A percentile compares a stretch with the other conserved stretches of the same genome.
Conservation (phyloP, 1,284 basidiomycete genomes). For the Malassezia vespertilionis region DNA sequence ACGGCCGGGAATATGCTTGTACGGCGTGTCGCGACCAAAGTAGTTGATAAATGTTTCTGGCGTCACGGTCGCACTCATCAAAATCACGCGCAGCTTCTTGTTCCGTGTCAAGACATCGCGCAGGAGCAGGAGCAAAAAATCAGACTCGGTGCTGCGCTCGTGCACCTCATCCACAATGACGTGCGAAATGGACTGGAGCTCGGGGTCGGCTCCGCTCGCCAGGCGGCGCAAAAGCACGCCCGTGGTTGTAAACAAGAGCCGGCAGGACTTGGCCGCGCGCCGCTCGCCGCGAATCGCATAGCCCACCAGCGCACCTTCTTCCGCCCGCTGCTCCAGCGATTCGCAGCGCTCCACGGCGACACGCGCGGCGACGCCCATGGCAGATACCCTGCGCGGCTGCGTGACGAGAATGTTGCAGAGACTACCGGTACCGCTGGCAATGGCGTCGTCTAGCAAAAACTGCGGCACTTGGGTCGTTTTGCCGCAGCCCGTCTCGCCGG, state of each 20-base stretch:
- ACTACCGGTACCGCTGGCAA: slow-evolving; percentile 57
- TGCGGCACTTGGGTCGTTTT: slow-evolving; percentile 76
- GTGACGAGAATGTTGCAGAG: slow-evolving; percentile 72
- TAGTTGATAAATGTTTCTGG: slow-evolving; percentile 27
- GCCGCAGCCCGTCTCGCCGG: slow-evolving; percentile 60
- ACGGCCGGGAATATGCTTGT: slow-evolving; percentile 68
- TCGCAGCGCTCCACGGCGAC: slow-evolving; percentile 75
- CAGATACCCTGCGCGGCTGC: slow-evolving; percentile 78
- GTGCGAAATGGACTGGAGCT: slow-evolving; percentile 64
- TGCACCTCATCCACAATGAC: slow-evolving; percentile 88
- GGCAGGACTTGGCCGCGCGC: slow-evolving; percentile 52
- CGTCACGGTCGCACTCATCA: slow-evolving; percentile 42
- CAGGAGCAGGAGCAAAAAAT: slow-evolving; percentile 74
- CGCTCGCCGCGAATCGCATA: slow-evolving; percentile 86
- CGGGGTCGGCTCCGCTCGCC: slow-evolving; percentile 58
- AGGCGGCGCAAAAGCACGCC: slow-evolving; percentile 76
- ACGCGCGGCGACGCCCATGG: slow-evolving; percentile 75
- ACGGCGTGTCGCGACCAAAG: slow-evolving; percentile 58
- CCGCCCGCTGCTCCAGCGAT: slow-evolving; percentile 52
- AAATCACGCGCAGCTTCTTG: slow-evolving; percentile 63
- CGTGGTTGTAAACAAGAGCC: slow-evolving; percentile 80
- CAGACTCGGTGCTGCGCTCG: slow-evolving; percentile 78
- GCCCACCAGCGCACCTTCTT: slow-evolving; percentile 54
- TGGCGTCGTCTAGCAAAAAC: slow-evolving; percentile 65
- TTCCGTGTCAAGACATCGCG: slow-evolving; percentile 66